Evolutionary conservation across 805 yeast species (phyloP), one percentile per base, ranked within the genome.

Genomic region (Starmerella powellii): DNA sequence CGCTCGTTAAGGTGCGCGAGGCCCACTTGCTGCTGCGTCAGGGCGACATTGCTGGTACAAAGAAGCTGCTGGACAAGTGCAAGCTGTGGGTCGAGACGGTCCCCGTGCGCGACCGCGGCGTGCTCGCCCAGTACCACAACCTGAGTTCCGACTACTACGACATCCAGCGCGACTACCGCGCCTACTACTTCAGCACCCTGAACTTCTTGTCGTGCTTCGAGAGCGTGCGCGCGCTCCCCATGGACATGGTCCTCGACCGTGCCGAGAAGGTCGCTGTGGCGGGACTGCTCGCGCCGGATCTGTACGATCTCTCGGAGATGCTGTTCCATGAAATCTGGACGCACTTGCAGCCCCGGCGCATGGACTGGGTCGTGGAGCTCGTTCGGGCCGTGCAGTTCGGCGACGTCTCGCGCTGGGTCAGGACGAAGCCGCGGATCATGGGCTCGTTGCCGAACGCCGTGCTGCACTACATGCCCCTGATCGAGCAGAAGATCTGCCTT

Each of bases 251-350:
- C 52, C 71, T 69, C 52, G 66, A 65, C 42, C 61, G 78, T 39
- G 82, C 84, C 2, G 76, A 77, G 55, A 94, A 88, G 51, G 72
- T 88, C 52, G 72, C 88, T 46, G 69, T 85, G 35, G 78, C 94
- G 26, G 97, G 96, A 0, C 66, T 91, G 46, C 69, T 88, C 53
- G 97, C 96, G 37, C 94, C 86, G 57, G 78, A 74, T 56, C 83
- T 88, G 53, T 91, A 85, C 68, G 91, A 88, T 65, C 91, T 91
- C 62, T 97, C 97, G 39, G 98, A 91, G 64, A 71, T 91, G 47
- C 76, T 86, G 60, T 97, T 88, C 62, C 94, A 91, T 34, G 76
- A 88, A 36, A 72, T 86, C 61, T 58, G 65, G 32, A 61, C 27
- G 6, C 27, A 15, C 23, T 13, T 13, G 19, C 17, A 18, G 8